Percentiles rank a stretch among this genome's conserved stretches.
Conservation (phyloP, 129 eudicot species). For the sunflower (Helianthus annuus) region DNA sequence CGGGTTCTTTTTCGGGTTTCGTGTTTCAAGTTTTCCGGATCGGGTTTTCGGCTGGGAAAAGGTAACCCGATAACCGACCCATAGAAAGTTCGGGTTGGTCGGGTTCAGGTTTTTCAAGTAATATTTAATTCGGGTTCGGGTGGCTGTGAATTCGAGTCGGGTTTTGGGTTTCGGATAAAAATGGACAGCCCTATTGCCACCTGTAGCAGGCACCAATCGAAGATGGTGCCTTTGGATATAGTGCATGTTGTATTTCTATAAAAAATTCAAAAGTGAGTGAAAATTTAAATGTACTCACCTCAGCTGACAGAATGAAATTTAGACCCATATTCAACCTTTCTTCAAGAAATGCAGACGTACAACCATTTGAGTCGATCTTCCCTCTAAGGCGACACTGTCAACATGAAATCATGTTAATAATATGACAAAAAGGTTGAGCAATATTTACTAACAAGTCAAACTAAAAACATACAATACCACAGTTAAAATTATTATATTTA, state of each 20-base stretch:
- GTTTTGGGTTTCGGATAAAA: no score
- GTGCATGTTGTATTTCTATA: neutral
- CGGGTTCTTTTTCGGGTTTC: no score
- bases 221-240: neutral
- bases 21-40: no score
- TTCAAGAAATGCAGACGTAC: constrained; percentile 76
- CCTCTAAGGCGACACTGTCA: constrained; percentile 90
- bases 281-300: constrained; percentile 39
- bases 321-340: constrained; percentile 86
- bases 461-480: neutral
- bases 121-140: no score
- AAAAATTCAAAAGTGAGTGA: neutral
- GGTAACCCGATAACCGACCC: no score
- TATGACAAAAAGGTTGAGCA: neutral
- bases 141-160: no score
- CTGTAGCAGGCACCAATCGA: neutral
- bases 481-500: neutral
- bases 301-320: constrained; percentile 83
- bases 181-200: no score
- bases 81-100: no score
- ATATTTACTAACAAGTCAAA: neutral
- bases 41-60: no score
- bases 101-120: no score
- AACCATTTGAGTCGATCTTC: constrained; percentile 83
- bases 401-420: neutral